Evolutionary conservation across 768 basidiomycete species (phyloP).

Genomic region (Termitomyces sp.): DNA sequence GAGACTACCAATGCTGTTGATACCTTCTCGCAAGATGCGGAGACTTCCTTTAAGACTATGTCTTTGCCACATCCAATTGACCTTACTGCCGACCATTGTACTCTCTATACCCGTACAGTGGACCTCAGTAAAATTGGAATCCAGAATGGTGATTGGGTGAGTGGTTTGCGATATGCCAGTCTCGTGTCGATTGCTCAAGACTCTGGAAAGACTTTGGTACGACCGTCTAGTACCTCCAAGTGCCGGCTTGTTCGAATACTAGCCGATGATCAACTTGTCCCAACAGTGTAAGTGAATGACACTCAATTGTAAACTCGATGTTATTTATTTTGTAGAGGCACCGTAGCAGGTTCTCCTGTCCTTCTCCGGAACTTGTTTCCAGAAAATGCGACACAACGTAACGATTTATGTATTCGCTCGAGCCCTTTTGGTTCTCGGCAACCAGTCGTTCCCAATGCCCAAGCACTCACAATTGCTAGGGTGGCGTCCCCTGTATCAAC

Average conservation of each 20-base stretch:
- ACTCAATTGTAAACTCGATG: not conserved
- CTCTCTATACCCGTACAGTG: constrained; percentile 57
- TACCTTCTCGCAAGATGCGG: constrained; percentile 9
- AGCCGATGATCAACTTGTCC: constrained; percentile 41
- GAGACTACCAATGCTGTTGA: not conserved
- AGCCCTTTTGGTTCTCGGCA: constrained; percentile 57
- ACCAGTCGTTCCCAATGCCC: constrained; percentile 64
- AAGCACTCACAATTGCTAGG: constrained; percentile 69
- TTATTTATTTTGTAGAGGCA: constrained; percentile 27
- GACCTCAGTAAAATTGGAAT: constrained; percentile 63
- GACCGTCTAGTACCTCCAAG: constrained; percentile 25
- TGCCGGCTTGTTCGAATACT: constrained; percentile 54
- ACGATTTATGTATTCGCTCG: constrained; percentile 34
- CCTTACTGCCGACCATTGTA: constrained; percentile 38
- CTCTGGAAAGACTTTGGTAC: constrained; percentile 45
- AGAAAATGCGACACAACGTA: constrained; percentile 17
- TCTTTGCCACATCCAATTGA: constrained; percentile 30
- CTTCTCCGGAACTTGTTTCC: constrained; percentile 49
- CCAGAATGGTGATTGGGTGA: constrained; percentile 76
- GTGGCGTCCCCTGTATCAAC: constrained; percentile 71
- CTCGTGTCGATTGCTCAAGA: constrained; percentile 5
- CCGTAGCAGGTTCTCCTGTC: constrained; percentile 37
- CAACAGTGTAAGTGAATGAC: constrained; percentile 25
- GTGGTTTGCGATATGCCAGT: constrained; percentile 6
- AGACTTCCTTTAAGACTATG: constrained; percentile 20